Percentiles rank a stretch among this genome's conserved stretches.
Evolutionary conservation across 202 grass and related monocot species (phyloP).

Genomic region (Carex arenaria): DNA sequence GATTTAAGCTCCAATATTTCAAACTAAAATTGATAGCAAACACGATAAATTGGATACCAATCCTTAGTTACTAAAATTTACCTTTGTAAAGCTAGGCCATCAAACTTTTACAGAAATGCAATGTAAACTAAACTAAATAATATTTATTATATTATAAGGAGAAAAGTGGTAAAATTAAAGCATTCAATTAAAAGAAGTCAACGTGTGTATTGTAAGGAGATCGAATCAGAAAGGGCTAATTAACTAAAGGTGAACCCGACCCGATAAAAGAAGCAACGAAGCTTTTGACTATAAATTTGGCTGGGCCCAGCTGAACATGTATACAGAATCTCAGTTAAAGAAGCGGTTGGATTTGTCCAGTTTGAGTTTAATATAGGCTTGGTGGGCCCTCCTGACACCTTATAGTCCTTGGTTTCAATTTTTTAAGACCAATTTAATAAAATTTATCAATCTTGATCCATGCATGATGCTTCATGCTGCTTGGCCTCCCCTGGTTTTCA

Average conservation of each 20-base stretch:
- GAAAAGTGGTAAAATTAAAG: not conserved
- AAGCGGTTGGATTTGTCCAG: not conserved
- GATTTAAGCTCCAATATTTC: too few relatives aligned
- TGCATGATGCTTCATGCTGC: conserved; percentile 16
- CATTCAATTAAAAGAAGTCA: not conserved
- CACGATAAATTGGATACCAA: too few relatives aligned
- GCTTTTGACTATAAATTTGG: not conserved
- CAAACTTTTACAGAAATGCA: not conserved
- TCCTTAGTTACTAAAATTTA: too few relatives aligned
- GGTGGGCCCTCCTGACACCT: not conserved
- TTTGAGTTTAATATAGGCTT: not conserved
- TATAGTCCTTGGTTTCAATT: not conserved
- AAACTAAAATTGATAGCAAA: too few relatives aligned
- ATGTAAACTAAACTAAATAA: not conserved
- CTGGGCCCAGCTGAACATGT: not conserved
- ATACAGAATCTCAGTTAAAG: conserved; percentile 11
- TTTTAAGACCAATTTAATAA: not conserved
- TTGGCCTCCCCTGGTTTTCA: not conserved
- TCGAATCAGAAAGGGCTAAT: too few relatives aligned
- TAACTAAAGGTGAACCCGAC: not conserved
- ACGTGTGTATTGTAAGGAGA: too few relatives aligned
- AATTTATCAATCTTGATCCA: not conserved
- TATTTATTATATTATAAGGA: not conserved
- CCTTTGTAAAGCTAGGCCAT: not conserved
- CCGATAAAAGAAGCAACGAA: not conserved